Conservation (phyloP, 2,329 filamentous ascomycete genomes). For the Macroventuria anomochaeta region DNA sequence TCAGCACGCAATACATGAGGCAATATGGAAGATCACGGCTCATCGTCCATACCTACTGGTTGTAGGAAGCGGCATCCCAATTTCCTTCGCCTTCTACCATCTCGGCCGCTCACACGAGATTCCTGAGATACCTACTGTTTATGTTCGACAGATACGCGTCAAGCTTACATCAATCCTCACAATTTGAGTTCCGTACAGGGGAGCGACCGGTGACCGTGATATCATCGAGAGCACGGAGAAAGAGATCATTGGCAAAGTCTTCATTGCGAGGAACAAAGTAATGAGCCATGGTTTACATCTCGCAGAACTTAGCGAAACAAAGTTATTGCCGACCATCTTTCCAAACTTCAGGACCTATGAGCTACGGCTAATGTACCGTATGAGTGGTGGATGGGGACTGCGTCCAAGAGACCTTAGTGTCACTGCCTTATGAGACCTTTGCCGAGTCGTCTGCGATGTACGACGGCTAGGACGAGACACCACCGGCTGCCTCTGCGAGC, state of each 20-base stretch:
- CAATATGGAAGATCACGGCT: not conserved
- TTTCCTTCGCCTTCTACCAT: not conserved
- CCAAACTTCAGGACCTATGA: not conserved
- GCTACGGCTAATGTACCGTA: not conserved
- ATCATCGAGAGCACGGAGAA: not conserved
- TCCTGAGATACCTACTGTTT: not conserved
- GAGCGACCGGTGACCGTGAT: not conserved
- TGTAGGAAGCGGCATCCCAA: not conserved
- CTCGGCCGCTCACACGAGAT: not conserved
- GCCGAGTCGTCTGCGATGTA: not conserved
- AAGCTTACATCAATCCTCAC: not conserved
- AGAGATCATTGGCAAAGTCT: not conserved
- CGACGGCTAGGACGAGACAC: not conserved
- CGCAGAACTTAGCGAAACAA: not conserved
- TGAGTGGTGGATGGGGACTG: not conserved
- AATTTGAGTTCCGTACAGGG: not conserved
- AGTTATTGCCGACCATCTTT: not conserved
- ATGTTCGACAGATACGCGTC: not conserved
- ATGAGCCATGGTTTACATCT: not conserved
- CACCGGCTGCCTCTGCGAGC: not conserved
- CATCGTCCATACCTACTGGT: not conserved
- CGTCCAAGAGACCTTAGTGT: not conserved
- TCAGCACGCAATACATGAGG: not conserved
- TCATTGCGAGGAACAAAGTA: not conserved
- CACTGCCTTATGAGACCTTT: not conserved